These are phyloP conservation scores for Paulownia fortunei DNA, from an alignment of 257 asterid species.

Conservation along the genomic window DNA sequence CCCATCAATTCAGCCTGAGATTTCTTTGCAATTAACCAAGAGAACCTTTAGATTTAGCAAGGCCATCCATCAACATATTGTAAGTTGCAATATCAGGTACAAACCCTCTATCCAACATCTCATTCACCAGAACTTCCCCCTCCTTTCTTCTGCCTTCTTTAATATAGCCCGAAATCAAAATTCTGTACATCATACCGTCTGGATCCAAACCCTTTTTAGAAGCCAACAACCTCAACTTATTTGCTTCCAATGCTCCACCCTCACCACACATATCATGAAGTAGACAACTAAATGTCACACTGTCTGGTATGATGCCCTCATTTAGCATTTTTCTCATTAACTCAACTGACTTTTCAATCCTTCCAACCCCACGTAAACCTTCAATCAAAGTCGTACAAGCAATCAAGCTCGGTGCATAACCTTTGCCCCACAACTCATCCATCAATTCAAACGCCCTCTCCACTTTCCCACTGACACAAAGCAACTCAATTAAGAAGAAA, in stretches of 20 bases:
- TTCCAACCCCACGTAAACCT: constrained; percentile 54
- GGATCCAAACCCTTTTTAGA: constrained; percentile 65
- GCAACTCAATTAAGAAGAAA: constrained; percentile 59
- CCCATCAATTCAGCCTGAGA: constrained; percentile 17
- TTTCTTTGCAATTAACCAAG: constrained; percentile 6
- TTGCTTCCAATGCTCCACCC: constrained; percentile 71
- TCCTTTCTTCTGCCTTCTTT: constrained; percentile 78
- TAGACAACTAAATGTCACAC: constrained; percentile 81
- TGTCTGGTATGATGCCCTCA: constrained; percentile 63
- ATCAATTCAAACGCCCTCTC: constrained; percentile 60
- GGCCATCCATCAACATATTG: constrained; percentile 70
- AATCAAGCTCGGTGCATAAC: constrained; percentile 63
- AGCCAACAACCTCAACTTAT: constrained; percentile 76
- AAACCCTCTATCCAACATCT: constrained; percentile 89
- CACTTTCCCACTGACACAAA: constrained; percentile 51
- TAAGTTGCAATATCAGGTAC: constrained; percentile 80
- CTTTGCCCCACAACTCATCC: constrained; percentile 71
- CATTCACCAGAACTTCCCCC: constrained; percentile 74
- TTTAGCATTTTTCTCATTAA: constrained; percentile 65
- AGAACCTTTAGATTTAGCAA: constrained; percentile 45
- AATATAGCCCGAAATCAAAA: constrained; percentile 68
- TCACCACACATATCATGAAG: constrained; percentile 67
- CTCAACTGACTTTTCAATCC: constrained; percentile 47
- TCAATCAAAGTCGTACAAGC: constrained; percentile 78
- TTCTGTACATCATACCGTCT: constrained; percentile 76